Conservation (phyloP, 805 yeast genomes). For the Cyberlindnera euphorbiiphila region DNA sequence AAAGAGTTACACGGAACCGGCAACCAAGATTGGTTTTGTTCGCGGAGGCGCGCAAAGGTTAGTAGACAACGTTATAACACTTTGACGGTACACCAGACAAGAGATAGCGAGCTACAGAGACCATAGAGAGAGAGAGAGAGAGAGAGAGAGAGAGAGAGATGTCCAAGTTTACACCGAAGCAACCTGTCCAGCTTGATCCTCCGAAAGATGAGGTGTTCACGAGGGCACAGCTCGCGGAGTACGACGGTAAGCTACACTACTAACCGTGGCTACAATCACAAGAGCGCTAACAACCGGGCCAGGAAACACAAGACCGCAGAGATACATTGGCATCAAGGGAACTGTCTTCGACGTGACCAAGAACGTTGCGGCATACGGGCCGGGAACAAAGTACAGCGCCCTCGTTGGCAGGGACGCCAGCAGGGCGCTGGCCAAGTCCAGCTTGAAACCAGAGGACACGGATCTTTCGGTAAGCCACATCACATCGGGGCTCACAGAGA, state of each 20-base stretch:
- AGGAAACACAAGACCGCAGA: constrained; percentile 40
- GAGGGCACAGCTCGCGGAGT: constrained; percentile 38
- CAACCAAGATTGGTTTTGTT: too few relatives aligned
- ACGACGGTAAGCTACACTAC: constrained; percentile 37
- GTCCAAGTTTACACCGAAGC: constrained; percentile 49
- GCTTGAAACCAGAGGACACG: constrained; percentile 51
- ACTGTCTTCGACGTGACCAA: constrained; percentile 72
- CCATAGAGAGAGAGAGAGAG: too few relatives aligned
- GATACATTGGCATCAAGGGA: constrained; percentile 76
- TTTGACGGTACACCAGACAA: too few relatives aligned
- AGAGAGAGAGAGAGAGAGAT: too few relatives aligned
- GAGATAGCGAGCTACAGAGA: too few relatives aligned
- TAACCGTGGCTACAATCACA: too few relatives aligned
- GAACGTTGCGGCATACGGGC: constrained; percentile 68
- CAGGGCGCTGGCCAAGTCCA: constrained; percentile 69
- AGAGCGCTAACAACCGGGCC: not conserved
- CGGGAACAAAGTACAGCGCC: constrained; percentile 66
- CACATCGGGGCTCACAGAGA: constrained; percentile 49
- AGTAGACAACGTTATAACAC: too few relatives aligned
- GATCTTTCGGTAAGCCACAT: constrained; percentile 42
- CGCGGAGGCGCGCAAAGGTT: too few relatives aligned
- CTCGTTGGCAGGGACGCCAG: constrained; percentile 78
- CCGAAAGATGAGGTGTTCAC: constrained; percentile 46
- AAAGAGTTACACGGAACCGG: too few relatives aligned
- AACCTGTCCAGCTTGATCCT: constrained; percentile 46